Conservation (phyloP, 306 rosid species). For the Quercus rubra region DNA sequence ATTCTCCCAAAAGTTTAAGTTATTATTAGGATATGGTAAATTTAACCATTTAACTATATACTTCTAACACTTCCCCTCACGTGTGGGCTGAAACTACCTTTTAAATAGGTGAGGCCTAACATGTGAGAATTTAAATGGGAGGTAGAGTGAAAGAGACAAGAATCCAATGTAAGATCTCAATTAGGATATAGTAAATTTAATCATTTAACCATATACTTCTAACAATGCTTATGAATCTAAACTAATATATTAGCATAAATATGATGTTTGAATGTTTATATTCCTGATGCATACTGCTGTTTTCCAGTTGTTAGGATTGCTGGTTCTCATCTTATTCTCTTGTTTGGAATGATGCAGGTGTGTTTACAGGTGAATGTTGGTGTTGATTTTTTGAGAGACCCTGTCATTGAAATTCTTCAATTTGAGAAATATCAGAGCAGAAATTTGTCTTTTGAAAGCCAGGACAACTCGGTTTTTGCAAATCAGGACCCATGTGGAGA, state of each 20-base stretch:
- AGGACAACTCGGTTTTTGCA: slow-evolving; percentile 34
- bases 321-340: slow-evolving; percentile 54
- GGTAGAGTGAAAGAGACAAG: no score
- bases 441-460: slow-evolving; percentile 34
- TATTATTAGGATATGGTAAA: no score
- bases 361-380: slow-evolving; percentile 83
- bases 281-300: slow-evolving; percentile 21
- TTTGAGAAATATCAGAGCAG: slow-evolving; percentile 70
- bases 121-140: no score
- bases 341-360: slow-evolving; percentile 94
- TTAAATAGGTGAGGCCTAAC: no score
- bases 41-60: no score
- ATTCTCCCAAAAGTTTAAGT: no score
- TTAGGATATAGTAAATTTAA: no score
- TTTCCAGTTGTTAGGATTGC: slow-evolving; percentile 24
- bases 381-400: slow-evolving; percentile 63
- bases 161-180: no score
- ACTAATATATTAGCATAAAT: neutral
- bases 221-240: neutral
- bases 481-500: slow-evolving; percentile 72
- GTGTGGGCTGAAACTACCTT: no score
- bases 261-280: slow-evolving; percentile 1
- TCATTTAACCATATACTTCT: no score
- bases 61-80: no score
- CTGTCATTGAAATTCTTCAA: slow-evolving; percentile 91